Evolutionary conservation across 2,329 filamentous ascomycete species (phyloP).

Genomic region (Fusarium sacchari): DNA sequence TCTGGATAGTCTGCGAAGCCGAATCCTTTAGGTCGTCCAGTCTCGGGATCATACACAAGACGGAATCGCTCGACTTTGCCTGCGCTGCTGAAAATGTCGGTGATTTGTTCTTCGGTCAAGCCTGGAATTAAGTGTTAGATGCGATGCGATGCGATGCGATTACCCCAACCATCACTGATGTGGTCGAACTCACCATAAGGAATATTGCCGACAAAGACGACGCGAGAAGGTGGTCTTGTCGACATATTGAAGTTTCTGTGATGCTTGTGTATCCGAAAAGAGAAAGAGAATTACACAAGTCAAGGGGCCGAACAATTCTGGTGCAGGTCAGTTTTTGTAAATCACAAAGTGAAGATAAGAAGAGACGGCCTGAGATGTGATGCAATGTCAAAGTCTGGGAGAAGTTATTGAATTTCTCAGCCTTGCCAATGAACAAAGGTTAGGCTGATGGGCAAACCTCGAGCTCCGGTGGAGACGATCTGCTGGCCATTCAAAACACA

Average conservation of each 20-base stretch:
- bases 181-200: conserved; percentile 71
- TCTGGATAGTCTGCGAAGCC: conserved; percentile 97
- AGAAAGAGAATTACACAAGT: not conserved
- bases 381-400: conserved; percentile 17
- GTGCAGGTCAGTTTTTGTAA: not conserved
- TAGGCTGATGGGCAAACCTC: conserved; percentile 29
- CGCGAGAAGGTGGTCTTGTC: conserved; percentile 78
- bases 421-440: conserved; percentile 35
- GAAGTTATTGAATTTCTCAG: conserved; percentile 39
- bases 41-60: conserved; percentile 94
- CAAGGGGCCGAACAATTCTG: not conserved
- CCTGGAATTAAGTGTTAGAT: conserved; percentile 62
- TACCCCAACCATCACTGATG: not conserved
- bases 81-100: conserved; percentile 89
- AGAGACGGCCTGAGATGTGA: conserved; percentile 1
- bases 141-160: conserved; percentile 4
- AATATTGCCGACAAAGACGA: conserved; percentile 88
- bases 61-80: conserved; percentile 93
- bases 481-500: conserved; percentile 13
- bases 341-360: not conserved
- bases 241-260: conserved; percentile 60
- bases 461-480: conserved; percentile 22
- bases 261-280: not conserved
- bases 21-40: conserved; percentile 93
- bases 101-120: conserved; percentile 94